A percentile compares a stretch with the other conserved stretches of the same genome.
Evolutionary conservation across 306 rosid genomes (phyloP).

Genomic region (Abrus pulchellus): DNA sequence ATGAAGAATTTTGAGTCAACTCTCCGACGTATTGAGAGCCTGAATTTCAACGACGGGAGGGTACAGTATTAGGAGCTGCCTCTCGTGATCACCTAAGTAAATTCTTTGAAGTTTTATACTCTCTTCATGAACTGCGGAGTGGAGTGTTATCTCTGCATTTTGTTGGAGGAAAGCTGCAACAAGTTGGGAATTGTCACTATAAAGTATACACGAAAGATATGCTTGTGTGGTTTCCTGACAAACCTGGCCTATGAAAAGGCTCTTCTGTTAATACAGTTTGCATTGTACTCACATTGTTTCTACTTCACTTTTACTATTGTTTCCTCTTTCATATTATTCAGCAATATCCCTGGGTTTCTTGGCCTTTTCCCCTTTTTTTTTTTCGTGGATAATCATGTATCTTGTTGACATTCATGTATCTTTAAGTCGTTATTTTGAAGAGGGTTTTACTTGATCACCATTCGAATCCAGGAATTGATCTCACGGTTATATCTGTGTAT

Average conservation of each 20-base stretch:
- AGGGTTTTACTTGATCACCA: not conserved
- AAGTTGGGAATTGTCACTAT: slow-evolving; percentile 54
- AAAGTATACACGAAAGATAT: slow-evolving; percentile 55
- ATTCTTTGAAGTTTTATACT: slow-evolving; percentile 47
- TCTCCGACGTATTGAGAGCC: slow-evolving; percentile 83
- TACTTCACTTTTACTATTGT: slow-evolving; percentile 43
- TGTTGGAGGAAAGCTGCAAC: slow-evolving; percentile 65
- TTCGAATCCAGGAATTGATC: too few species aligned
- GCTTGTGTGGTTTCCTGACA: slow-evolving; percentile 49
- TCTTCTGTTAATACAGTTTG: slow-evolving; percentile 58
- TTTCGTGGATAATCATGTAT: slow-evolving; percentile 43
- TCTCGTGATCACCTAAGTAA: slow-evolving; percentile 50
- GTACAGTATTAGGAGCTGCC: slow-evolving; percentile 73
- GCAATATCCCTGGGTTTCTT: slow-evolving; percentile 18
- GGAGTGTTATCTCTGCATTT: slow-evolving; percentile 59
- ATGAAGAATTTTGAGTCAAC: slow-evolving; percentile 79
- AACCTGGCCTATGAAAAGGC: slow-evolving; percentile 51
- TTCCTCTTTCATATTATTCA: slow-evolving; percentile 36
- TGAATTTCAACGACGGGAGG: slow-evolving; percentile 86
- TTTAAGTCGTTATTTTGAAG: not conserved
- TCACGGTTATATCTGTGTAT: too few species aligned
- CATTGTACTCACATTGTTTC: slow-evolving; percentile 49
- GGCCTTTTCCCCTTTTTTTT: not conserved
- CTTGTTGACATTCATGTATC: slow-evolving; percentile 14
- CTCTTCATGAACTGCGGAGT: slow-evolving; percentile 48